Evolutionary conservation across 202 grass and related monocot species (phyloP).

Genomic region (Cymbopogon flexuosus): DNA sequence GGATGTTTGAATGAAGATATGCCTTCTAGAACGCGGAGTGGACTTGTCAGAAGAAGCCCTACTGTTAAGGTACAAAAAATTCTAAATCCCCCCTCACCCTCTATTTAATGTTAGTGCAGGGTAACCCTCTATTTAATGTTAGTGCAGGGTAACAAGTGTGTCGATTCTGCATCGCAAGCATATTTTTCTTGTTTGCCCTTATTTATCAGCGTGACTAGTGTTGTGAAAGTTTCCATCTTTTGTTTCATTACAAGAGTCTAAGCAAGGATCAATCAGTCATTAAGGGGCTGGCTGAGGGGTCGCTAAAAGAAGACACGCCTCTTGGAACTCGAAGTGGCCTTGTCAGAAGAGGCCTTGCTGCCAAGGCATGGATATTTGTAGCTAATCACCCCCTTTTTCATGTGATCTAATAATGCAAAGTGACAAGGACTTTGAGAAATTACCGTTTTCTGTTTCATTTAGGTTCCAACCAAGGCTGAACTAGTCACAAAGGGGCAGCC

Average conservation of each 20-base stretch:
- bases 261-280: slow-evolving; percentile 22
- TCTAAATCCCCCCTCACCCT: not conserved
- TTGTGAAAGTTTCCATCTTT: not conserved
- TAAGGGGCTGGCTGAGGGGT: slow-evolving; percentile 18
- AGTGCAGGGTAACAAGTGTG: not conserved
- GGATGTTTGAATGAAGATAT: slow-evolving; percentile 21
- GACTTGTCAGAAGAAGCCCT: slow-evolving; percentile 28
- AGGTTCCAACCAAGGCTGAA: not conserved
- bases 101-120: not conserved
- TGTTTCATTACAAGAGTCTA: slow-evolving; percentile 35
- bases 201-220: slow-evolving; percentile 13
- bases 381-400: not conserved
- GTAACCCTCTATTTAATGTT: not conserved
- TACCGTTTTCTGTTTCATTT: not conserved
- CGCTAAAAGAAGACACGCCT: slow-evolving; percentile 20
- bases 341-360: slow-evolving; percentile 4
- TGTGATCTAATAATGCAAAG: not conserved
- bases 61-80: slow-evolving; percentile 3
- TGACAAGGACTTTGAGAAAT: not conserved
- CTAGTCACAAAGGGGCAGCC: not conserved
- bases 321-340: slow-evolving; percentile 38
- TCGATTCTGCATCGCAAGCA: slow-evolving; percentile 8
- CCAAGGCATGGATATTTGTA: slow-evolving; percentile 16
- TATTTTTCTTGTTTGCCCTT: slow-evolving; percentile 3
- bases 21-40: slow-evolving; percentile 37